Evolutionary conservation across 345 rosid species (phyloP).

Genomic region (Crucihimalaya himalaica): DNA sequence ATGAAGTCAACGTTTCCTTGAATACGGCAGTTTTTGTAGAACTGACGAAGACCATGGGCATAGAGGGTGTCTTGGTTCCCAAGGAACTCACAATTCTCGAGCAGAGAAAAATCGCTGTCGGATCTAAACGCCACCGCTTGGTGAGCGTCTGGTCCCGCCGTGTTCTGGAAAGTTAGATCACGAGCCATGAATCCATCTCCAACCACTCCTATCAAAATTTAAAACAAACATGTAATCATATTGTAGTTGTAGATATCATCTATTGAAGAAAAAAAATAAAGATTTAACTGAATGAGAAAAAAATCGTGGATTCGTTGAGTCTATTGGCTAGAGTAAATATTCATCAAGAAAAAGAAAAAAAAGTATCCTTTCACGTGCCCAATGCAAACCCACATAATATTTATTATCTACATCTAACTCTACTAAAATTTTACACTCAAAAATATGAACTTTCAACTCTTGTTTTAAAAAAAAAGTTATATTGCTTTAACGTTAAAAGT

Average conservation of each 20-base stretch:
- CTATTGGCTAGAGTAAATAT: not conserved
- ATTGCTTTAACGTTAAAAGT: conserved; percentile 15
- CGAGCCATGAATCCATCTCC: conserved; percentile 99
- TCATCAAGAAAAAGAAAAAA: not conserved
- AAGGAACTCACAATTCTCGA: conserved; percentile 82
- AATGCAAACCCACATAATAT: conserved; percentile 15
- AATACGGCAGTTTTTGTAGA: conserved; percentile 73
- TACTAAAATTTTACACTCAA: not conserved
- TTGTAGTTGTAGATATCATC: not conserved
- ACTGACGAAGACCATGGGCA: conserved; percentile 84
- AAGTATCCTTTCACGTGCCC: conserved; percentile 3
- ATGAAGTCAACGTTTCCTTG: conserved; percentile 94
- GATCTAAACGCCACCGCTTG: conserved; percentile 96
- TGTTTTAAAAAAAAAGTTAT: no score
- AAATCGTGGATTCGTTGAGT: not conserved
- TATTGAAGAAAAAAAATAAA: not conserved
- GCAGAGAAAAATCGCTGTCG: conserved; percentile 72
- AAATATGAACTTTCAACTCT: not conserved
- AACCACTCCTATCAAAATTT: conserved; percentile 66
- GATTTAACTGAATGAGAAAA: no score
- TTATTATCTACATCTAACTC: not conserved
- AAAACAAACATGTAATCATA: not conserved
- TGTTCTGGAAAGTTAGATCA: conserved; percentile 72
- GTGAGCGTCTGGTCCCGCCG: conserved; percentile 82
- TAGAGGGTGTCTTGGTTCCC: conserved; percentile 95